Evolutionary conservation across 148 eudicot genomes (phyloP), one percentile per base, ranked within the genome.

Genomic region (Vaccinium darrowii): DNA sequence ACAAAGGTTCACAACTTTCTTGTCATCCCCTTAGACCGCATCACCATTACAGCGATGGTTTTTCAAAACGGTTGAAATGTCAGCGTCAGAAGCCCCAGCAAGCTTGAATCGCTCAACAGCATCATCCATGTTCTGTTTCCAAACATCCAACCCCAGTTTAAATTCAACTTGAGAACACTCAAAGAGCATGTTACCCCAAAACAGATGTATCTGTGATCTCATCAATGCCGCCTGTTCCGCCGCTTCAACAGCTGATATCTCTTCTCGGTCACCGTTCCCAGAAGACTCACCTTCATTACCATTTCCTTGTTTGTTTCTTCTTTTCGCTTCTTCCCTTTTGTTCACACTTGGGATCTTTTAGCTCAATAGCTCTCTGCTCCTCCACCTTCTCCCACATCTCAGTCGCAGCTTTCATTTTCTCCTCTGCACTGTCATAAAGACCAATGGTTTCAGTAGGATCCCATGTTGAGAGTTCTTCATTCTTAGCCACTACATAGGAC

Each of bases 131-230:
- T 91, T 89, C 91, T 94, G 82, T 62, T 90, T 91, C 98, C 99
- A 97, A 79, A 88, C 87, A 33, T 87, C 81, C 69, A 86, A 74
- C 25, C 91, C 92, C 84, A 97, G 84, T 75, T 91, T 95, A 85
- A 91, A 95, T 73, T 95, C 99, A 60, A 97, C 92, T 82, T 92
- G 98, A 78, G 99, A 97, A 71, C 98, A 89, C 90, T 95, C 99
- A 63, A 93, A 95, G 18, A 97, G 88, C 98, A 95, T 95, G 65
- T 95, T 97, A 54, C 99, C 99, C 99, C 99, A 95, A 72, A 97
- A 95, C 25, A 97, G 87, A 91, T 95, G 98, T 85, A 97, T 95
- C 76, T 97, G 99, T 57, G 98, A 94, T 88, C 98, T 91, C 99
- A 97, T 97, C 8, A 92, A 90, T 3, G 90, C 93, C 14, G 96